These are phyloP conservation scores for Hemileccinum impolitum DNA, from an alignment of 768 basidiomycete genomes.

Conservation along the genomic window DNA sequence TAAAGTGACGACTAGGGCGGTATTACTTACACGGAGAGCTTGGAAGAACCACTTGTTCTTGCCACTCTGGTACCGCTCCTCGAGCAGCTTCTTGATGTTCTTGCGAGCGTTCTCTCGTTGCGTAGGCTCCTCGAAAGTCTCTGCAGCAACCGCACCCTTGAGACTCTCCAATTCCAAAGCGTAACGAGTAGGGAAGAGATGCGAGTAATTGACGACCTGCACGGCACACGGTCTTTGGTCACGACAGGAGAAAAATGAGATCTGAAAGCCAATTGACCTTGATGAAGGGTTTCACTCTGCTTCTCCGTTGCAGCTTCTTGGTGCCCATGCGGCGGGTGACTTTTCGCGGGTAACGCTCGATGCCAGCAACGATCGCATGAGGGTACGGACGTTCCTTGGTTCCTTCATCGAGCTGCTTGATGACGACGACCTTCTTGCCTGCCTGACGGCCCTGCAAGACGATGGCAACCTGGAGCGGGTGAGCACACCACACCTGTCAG, in stretches of 20 bases:
- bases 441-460: slow-evolving; percentile 99
- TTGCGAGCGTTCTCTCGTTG: slow-evolving; percentile 96
- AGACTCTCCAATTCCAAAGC: slow-evolving; percentile 93
- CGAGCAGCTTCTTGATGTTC: slow-evolving; percentile 91
- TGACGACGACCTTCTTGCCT: slow-evolving; percentile 98
- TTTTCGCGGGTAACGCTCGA: slow-evolving; percentile 98
- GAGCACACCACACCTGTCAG: slow-evolving; percentile 3
- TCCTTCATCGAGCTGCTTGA: slow-evolving; percentile 96
- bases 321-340: slow-evolving; percentile 97
- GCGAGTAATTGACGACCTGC: slow-evolving; percentile 95
- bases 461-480: slow-evolving; percentile 71
- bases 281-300: slow-evolving; percentile 99
- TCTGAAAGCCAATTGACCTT: slow-evolving; percentile 58
- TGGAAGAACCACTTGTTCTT: slow-evolving; percentile 99
- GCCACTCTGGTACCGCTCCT: slow-evolving; percentile 89
- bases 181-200: slow-evolving; percentile 99
- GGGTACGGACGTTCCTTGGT: slow-evolving; percentile 96
- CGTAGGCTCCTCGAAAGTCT: slow-evolving; percentile 97
- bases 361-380: slow-evolving; percentile 96
- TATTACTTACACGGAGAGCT: slow-evolving; percentile 62
- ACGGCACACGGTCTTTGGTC: neutral
- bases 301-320: slow-evolving; percentile 89
- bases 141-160: slow-evolving; percentile 78
- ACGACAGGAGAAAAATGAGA: neutral
- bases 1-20: neutral